Conservation (phyloP, 306 rosid genomes). For the Rubus idaeus region DNA sequence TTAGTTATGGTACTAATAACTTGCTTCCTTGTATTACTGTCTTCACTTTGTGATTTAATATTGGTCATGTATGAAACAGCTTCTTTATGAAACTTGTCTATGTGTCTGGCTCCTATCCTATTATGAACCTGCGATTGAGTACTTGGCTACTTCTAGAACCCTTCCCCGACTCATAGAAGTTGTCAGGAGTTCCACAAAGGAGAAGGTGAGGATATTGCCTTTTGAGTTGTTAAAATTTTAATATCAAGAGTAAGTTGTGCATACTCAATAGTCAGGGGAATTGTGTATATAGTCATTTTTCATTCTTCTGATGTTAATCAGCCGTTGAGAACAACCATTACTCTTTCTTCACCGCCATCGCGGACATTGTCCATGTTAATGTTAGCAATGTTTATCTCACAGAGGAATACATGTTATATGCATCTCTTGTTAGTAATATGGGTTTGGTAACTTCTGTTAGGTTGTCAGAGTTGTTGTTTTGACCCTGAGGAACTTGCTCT, state of each 20-base stretch:
- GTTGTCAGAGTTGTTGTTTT: conserved; percentile 96
- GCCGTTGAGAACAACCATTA: not conserved
- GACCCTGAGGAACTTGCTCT: conserved; percentile 82
- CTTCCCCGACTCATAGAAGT: conserved; percentile 87
- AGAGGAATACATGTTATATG: conserved; percentile 12
- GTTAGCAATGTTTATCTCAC: conserved; percentile 15
- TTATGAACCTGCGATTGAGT: conserved; percentile 93
- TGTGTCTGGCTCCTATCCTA: conserved; percentile 95
- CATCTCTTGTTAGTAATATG: conserved; percentile 25
- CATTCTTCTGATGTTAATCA: not conserved
- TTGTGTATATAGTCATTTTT: not conserved
- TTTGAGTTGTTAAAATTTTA: conserved; percentile 18
- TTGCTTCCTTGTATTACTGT: not conserved
- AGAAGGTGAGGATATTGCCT: conserved; percentile 65
- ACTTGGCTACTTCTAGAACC: conserved; percentile 86
- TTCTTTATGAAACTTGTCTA: conserved; percentile 92
- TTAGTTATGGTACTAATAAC: conserved; percentile 5
- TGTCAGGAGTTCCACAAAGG: conserved; percentile 93
- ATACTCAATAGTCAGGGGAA: not conserved
- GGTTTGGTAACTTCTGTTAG: conserved; percentile 48
- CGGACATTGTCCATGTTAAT: conserved; percentile 11
- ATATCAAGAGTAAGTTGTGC: conserved; percentile 14
- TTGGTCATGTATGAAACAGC: conserved; percentile 50
- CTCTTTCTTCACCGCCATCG: not conserved
- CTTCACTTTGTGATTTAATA: conserved; percentile 5